Conservation (phyloP, 2,329 filamentous ascomycete species). For the Aureobasidium vineae region DNA sequence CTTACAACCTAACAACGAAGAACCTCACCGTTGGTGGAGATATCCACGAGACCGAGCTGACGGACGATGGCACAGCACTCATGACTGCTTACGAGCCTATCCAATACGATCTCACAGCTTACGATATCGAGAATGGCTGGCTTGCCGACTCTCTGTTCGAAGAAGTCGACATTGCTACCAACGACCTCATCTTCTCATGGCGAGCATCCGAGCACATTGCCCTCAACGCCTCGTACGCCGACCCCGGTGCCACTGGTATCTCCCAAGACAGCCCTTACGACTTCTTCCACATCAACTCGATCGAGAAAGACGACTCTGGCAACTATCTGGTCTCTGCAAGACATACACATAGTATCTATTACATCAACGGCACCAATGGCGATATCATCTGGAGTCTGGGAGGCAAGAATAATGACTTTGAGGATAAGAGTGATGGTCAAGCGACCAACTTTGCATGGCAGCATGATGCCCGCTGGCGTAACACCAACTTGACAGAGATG, state of each 20-base stretch:
- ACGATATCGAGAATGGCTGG: slow-evolving; percentile 39
- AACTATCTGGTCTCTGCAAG: slow-evolving; percentile 52
- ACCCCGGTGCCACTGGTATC: slow-evolving; percentile 44
- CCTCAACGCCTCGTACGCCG: slow-evolving; percentile 34
- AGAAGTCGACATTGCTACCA: slow-evolving; percentile 45
- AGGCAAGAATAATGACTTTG: slow-evolving; percentile 48
- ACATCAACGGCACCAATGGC: slow-evolving; percentile 46
- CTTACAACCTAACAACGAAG: slow-evolving; percentile 35
- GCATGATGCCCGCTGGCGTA: slow-evolving; percentile 52
- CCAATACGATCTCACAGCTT: slow-evolving; percentile 34
- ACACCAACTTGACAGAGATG: slow-evolving; percentile 27
- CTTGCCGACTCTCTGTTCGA: slow-evolving; percentile 48
- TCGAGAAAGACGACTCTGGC: slow-evolving; percentile 50
- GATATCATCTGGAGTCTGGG: slow-evolving; percentile 54
- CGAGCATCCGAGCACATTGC: slow-evolving; percentile 41
- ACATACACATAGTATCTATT: slow-evolving; percentile 46
- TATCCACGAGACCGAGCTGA: slow-evolving; percentile 48
- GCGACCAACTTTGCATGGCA: slow-evolving; percentile 54
- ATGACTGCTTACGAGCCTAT: slow-evolving; percentile 46
- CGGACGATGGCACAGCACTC: slow-evolving; percentile 43
- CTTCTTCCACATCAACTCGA: slow-evolving; percentile 56
- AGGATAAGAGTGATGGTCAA: slow-evolving; percentile 43
- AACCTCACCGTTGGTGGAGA: slow-evolving; percentile 43
- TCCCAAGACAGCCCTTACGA: slow-evolving; percentile 40
- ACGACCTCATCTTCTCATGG: slow-evolving; percentile 45